Evolutionary conservation across 1,139 yeast species (phyloP).

Genomic region (Magnusiomyces paraingens): DNA sequence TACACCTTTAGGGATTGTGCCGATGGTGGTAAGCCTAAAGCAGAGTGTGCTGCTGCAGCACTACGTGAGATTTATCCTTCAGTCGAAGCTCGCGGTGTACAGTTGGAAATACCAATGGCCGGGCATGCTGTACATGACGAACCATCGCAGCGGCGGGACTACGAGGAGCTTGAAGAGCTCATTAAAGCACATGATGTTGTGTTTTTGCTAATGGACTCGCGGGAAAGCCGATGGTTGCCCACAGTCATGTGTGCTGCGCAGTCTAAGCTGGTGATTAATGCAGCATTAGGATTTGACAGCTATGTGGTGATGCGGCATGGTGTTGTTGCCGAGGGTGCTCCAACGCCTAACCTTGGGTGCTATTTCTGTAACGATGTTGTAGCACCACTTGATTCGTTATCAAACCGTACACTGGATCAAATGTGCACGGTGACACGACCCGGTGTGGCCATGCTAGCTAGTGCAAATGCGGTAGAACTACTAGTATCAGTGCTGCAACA

Average conservation of each 20-base stretch:
- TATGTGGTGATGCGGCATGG: slow-evolving; percentile 95
- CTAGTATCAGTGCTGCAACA: slow-evolving; percentile 71
- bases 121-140: slow-evolving; percentile 76
- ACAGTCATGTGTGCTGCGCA: slow-evolving; percentile 66
- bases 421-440: slow-evolving; percentile 99
- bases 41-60: slow-evolving; percentile 67
- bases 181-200: slow-evolving; percentile 66
- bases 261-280: slow-evolving; percentile 72
- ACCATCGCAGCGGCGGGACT: slow-evolving; percentile 44
- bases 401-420: slow-evolving; percentile 85
- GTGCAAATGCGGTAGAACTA: slow-evolving; percentile 81
- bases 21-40: slow-evolving; percentile 68
- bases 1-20: slow-evolving; percentile 71
- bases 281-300: slow-evolving; percentile 92
- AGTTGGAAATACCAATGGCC: slow-evolving; percentile 85
- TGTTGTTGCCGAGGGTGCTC: slow-evolving; percentile 21
- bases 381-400: slow-evolving; percentile 81
- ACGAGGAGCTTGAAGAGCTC: slow-evolving; percentile 45
- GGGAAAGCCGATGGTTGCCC: slow-evolving; percentile 96
- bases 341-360: slow-evolving; percentile 60
- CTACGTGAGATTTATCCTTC: slow-evolving; percentile 72
- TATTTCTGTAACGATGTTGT: slow-evolving; percentile 94
- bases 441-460: slow-evolving; percentile 84
- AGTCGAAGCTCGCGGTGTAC: slow-evolving; percentile 54
- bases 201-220: slow-evolving; percentile 80